Evolutionary conservation across 1,139 yeast species (phyloP), one percentile per base, ranked within the genome.

Genomic region (Protomyces arabidopsidicola): DNA sequence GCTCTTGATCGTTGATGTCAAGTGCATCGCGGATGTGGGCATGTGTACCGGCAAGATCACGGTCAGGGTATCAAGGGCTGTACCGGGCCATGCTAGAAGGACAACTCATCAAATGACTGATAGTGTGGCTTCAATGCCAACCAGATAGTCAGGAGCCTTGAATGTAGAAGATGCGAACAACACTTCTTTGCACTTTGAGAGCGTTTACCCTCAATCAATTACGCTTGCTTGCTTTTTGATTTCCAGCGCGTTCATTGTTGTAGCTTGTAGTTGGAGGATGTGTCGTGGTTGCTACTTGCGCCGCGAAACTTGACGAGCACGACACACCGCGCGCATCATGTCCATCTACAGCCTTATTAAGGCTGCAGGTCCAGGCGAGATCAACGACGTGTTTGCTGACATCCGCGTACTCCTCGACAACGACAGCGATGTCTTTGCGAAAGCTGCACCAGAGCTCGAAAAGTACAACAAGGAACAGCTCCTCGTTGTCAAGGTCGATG

Each of bases 381-480:
- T 63, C 53, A 64, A 62, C 50, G 66, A 51, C 68, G 69, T 55
- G 71, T 71, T 35, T 70, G 57, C 56, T 36, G 74, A 76, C 61
- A 69, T 77, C 63, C 76, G 74, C 61, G 70, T 71, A 10, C 71
- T 79, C 55, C 74, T 76, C 22, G 76, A 72, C 18, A 74, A 73
- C 39, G 75, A 72, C 65, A 70, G 68, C 50, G 71, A 72, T 38
- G 71, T 75, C 63, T 58, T 68, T 53, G 64, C 68, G 24, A 72
- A 70, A 34, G 67, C 76, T 14, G 71, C 67, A 8, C 73, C 72
- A 14, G 78, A 78, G 20, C 71, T 84, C 55, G 77, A 77, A 59
- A 71, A 77, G 59, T 80, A 80, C 69, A 79, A 83, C 70, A 71
- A 79, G 18, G 73, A 74, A 36, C 80, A 78, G 67, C 73, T 78